Evolutionary conservation across 441 rosid genomes (phyloP).

Genomic region (Pelargonium exstipulatum): DNA sequence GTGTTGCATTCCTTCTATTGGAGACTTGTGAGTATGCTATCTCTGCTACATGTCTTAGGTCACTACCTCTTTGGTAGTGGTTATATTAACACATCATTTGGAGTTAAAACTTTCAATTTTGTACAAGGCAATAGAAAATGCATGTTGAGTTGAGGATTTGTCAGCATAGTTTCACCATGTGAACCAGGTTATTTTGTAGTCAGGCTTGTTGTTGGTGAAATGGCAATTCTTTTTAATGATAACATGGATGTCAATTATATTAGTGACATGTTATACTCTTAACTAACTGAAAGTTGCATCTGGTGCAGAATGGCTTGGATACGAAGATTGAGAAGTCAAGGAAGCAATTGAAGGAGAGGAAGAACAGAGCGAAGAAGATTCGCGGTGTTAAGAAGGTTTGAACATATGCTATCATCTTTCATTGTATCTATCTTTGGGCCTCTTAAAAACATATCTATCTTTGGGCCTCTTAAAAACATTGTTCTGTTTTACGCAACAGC

Average conservation of each 20-base stretch:
- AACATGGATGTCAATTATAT: neutral
- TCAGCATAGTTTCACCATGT: too few relatives aligned
- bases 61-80: neutral
- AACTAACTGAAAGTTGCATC: neutral
- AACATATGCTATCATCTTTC: neutral
- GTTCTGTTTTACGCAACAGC: too few relatives aligned
- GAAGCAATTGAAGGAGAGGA: slow-evolving; percentile 10
- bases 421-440: too few relatives aligned
- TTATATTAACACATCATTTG: neutral
- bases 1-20: neutral
- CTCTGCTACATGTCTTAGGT: neutral
- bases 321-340: slow-evolving; percentile 9
- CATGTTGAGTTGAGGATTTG: neutral
- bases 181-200: neutral
- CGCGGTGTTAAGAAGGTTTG: slow-evolving; percentile 9
- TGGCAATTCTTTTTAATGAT: neutral
- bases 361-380: slow-evolving; percentile 9
- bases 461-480: too few relatives aligned
- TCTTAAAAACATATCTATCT: too few relatives aligned
- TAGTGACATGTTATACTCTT: neutral
- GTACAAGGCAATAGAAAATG: neutral
- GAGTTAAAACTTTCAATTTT: neutral
- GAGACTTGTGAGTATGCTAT: neutral
- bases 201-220: neutral
- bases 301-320: slow-evolving; percentile 2